Percentiles rank a stretch among this genome's conserved stretches.
phyloP scores from a whole-genome alignment of 2,329 filamentous ascomycete species.

The Ustulina deusta region DNA sequence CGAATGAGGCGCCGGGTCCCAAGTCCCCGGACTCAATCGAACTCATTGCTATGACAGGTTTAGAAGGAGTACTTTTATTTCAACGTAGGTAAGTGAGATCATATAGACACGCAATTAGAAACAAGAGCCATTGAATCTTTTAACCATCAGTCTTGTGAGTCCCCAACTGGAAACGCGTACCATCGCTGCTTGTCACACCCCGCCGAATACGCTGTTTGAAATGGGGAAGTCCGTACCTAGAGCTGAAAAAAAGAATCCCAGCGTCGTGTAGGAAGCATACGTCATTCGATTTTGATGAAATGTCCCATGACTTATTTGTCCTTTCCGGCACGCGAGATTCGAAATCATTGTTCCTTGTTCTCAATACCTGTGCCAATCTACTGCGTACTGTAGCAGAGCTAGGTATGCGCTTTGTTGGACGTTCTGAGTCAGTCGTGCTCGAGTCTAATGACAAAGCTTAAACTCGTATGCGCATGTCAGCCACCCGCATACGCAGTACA shows the following conservation, averaged over 20 bases:
- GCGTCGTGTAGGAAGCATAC: not conserved
- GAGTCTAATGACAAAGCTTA: not conserved
- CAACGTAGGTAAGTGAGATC: not conserved
- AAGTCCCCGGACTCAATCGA: slow-evolving; percentile 5
- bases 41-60: not conserved
- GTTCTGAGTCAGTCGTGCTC: not conserved
- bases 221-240: not conserved
- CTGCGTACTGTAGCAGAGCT: not conserved
- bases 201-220: not conserved
- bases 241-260: not conserved
- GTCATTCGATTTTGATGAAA: not conserved
- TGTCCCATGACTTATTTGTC: not conserved
- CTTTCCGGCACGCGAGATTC: not conserved
- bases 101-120: not conserved
- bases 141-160: not conserved
- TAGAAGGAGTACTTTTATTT: not conserved
- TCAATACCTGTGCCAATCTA: not conserved
- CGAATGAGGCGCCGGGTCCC: slow-evolving; percentile 10
- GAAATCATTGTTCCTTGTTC: not conserved
- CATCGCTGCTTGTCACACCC: not conserved
- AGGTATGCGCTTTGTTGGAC: not conserved
- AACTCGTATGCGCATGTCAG: not conserved
- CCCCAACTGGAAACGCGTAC: no score
- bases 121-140: not conserved
- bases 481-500: not conserved